Evolutionary conservation across 495 filamentous ascomycete genomes (phyloP), one percentile per base, ranked within the genome.

Genomic region (Penicillium paradoxum): DNA sequence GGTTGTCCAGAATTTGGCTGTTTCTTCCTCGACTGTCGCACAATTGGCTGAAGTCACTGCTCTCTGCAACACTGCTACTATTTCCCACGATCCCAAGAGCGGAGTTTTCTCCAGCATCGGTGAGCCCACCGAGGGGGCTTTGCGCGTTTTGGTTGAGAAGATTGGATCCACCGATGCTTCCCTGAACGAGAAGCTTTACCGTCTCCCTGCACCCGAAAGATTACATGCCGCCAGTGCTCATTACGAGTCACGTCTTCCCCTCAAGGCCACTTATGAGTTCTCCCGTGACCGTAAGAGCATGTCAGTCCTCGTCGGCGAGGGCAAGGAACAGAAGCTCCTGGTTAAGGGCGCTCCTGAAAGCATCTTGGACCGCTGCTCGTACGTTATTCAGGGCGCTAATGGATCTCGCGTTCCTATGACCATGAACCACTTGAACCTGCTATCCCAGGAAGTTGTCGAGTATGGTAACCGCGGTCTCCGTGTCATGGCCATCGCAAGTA

Each of bases 221-320:
- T 72, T 93, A 15, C 88, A 97, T 67, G 78, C 82, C 59, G 83
- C 87, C 40, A 97, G 89, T 75, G 79, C 82, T 34, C 88, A 86
- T 76, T 97, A 95, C 65, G 92, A 96, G 73, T 74, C 83, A 49
- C 78, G 79, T 59, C 79, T 82, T 43, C 82, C 83, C 29, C 82
- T 85, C 48, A 79, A 95, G 51, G 84, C 91, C 1, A 95, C 90
- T 13, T 99, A 91, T 56, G 95, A 99, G 66, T 99, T 99, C 71
- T 97, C 95, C 5, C 85, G 95, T 63, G 95, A 97, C 68, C 81
- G 95, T 18, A 99, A 99, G 79, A 97, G 95, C 66, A 99, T 99
- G 95, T 99, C 95, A 22, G 95, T 97, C 25, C 80, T 97, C 15
- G 87, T 93, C 42, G 83, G 86, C 47, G 73, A 79, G 39, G 81